Evolutionary conservation across 2,329 filamentous ascomycete genomes (phyloP), one percentile per base, ranked within the genome.

Genomic region (Sclerotinia glacialis): DNA sequence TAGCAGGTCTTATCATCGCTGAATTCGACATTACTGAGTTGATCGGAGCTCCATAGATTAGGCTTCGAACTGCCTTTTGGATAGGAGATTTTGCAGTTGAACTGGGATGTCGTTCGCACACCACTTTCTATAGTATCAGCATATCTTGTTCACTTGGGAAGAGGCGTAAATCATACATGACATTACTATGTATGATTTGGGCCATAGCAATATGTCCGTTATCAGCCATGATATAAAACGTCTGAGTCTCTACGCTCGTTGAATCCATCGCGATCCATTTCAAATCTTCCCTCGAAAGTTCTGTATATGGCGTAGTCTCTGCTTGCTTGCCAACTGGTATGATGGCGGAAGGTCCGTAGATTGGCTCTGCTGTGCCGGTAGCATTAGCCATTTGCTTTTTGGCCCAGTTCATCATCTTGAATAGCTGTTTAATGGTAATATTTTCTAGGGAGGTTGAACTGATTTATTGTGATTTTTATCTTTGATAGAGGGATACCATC

Each of bases 121-220:
- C 94, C 93, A 73, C 93, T 97, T 77, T 9, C 67, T 23, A 70
- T 53, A 76, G 47, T 55, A 40, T 75, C 46, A 74, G 74, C 71
- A 42, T 67, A 26, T 55, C 34, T 23, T 68, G 44, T 64, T 69
- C 70, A 46, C 75, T n/a, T 60, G 18, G 34, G 6, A 12, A 55
- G 59, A 61, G 37, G 23, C 23, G 23, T 18, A 49, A 64, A 56
- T 52, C 89, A 79, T 88, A 97, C 93, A 87, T 90, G 78, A 99
- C 91, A 80, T 97, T 97, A 83, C 91, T 98, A 83, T 98, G 97
- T 78, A 99, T 97, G 79, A 98, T 85, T 83, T 99, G 95, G 68
- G 86, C 87, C 79, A 97, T 86, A 64, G 85, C 91, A 71, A 93
- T 79, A 70, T 89, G 84, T 61, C 95, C 95, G 68, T 82, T 86